A percentile compares a stretch with the other conserved stretches of the same genome.
phyloP scores from a whole-genome alignment of 805 yeast species.

The Candida oleophila region DNA sequence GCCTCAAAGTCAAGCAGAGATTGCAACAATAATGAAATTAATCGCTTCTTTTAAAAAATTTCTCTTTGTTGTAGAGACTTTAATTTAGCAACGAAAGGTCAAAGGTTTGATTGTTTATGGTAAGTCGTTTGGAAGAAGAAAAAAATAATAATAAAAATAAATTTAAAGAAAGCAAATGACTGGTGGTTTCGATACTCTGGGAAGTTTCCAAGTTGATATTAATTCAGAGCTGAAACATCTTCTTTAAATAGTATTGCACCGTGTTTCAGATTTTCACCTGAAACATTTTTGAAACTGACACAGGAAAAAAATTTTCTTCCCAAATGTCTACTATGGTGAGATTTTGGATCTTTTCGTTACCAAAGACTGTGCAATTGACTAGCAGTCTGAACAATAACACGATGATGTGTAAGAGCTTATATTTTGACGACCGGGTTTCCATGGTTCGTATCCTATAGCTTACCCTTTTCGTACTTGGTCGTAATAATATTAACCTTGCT shows the following conservation, averaged over 20 bases:
- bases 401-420: too few species aligned
- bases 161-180: background rate
- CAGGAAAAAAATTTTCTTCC: background rate
- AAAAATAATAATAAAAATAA: background rate
- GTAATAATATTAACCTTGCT: background rate
- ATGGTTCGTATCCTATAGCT: background rate
- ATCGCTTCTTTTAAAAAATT: background rate
- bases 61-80: background rate
- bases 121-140: background rate
- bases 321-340: too few species aligned
- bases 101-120: background rate
- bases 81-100: background rate
- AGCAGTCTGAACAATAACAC: background rate
- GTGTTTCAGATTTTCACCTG: constrained; percentile 7
- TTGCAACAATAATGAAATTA: background rate
- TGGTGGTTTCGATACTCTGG: background rate
- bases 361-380: too few species aligned
- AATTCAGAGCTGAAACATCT: constrained; percentile 6
- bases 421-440: background rate
- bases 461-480: background rate
- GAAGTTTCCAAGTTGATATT: background rate
- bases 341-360: too few species aligned
- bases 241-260: background rate
- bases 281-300: constrained; percentile 5
- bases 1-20: too few species aligned